phyloP scores from a whole-genome alignment of 2,329 filamentous ascomycete species.

The Beauveria caledonica region DNA sequence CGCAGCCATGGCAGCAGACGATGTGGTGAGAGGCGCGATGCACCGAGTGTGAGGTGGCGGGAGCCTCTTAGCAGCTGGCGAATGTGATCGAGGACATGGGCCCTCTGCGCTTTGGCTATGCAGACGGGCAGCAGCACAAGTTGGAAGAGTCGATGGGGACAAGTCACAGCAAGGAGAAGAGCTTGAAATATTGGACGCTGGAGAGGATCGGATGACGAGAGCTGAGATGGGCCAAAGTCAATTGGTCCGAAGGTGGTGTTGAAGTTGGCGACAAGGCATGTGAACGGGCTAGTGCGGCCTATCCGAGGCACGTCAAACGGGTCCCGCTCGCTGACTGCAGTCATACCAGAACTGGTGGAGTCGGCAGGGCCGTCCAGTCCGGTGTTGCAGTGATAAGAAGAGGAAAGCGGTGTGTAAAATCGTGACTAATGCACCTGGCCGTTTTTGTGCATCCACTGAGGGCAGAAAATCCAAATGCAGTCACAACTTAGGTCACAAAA shows the following conservation, averaged over 20 bases:
- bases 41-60: not conserved
- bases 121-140: not conserved
- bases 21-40: not conserved
- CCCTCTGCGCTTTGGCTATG: not conserved
- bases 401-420: too few relatives aligned
- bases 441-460: too few relatives aligned
- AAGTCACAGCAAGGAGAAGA: not conserved
- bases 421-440: too few relatives aligned
- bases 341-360: conserved; percentile 1
- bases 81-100: conserved; percentile 8
- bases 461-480: too few relatives aligned
- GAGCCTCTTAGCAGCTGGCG: conserved; percentile 1
- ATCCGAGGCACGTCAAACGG: conserved; percentile 12
- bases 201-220: not conserved
- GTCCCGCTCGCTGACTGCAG: conserved; percentile 7
- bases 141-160: not conserved
- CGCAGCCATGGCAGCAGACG: conserved; percentile 56
- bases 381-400: too few relatives aligned
- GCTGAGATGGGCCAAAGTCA: not conserved
- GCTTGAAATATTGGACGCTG: not conserved
- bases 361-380: not conserved
- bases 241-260: not conserved
- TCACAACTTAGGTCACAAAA: too few relatives aligned
- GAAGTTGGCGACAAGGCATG: conserved; percentile 1
- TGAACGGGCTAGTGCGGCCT: conserved; percentile 8